phyloP scores from a whole-genome alignment of 306 rosid species.

The Citrullus mucosospermus region DNA sequence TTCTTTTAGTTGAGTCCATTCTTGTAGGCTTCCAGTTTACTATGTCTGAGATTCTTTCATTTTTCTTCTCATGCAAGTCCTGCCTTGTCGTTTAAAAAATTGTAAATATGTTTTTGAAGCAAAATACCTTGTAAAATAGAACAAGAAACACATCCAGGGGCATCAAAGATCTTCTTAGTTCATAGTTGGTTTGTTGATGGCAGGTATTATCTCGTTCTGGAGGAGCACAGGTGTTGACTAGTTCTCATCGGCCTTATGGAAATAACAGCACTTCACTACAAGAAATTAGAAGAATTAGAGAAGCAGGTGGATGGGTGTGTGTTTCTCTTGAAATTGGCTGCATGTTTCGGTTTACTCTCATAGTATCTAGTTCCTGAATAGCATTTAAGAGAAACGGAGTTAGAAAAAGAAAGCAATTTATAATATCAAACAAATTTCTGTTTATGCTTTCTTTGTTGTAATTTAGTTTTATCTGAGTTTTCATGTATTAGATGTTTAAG shows the following conservation, averaged over 20 bases:
- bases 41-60: too few species aligned
- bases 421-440: background rate
- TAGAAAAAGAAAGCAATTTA: background rate
- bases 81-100: too few species aligned
- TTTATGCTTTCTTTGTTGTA: background rate
- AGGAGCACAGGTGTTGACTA: slow-evolving; percentile 62
- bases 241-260: slow-evolving; percentile 92
- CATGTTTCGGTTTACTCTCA: slow-evolving; percentile 15
- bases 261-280: slow-evolving; percentile 61
- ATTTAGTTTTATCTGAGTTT: background rate
- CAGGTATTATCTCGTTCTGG: slow-evolving; percentile 83
- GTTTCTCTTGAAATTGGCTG: slow-evolving; percentile 24
- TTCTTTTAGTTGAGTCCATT: too few species aligned
- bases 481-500: background rate
- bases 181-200: slow-evolving; percentile 20
- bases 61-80: too few species aligned
- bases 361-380: background rate
- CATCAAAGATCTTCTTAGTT: background rate
- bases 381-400: background rate
- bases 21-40: too few species aligned
- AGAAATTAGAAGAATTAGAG: slow-evolving; percentile 92
- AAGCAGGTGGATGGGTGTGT: slow-evolving; percentile 99
- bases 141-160: background rate
- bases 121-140: background rate
- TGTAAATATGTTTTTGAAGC: background rate